phyloP scores from a whole-genome alignment of 2,329 filamentous ascomycete genomes.

The Phyllosticta citrichinensis region DNA sequence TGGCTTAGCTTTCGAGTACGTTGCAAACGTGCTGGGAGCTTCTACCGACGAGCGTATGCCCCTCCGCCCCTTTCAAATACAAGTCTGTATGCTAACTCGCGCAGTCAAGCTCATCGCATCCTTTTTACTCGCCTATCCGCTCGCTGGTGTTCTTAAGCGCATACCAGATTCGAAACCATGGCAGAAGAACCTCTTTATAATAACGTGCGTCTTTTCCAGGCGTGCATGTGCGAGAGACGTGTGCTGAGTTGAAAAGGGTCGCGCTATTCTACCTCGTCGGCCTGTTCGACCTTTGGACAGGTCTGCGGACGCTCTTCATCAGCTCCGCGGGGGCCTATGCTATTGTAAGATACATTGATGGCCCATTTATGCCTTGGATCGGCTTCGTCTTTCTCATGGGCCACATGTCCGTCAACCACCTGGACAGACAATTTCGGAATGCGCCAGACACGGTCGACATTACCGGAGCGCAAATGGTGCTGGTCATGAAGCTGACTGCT shows the following conservation, averaged over 20 bases:
- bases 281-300: constrained; percentile 85
- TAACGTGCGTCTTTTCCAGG: constrained; percentile 46
- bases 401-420: constrained; percentile 86
- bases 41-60: constrained; percentile 54
- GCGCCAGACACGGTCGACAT: constrained; percentile 67
- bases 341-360: constrained; percentile 74
- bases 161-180: constrained; percentile 76
- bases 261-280: constrained; percentile 88
- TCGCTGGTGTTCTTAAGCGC: constrained; percentile 80
- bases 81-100: not conserved
- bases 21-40: constrained; percentile 47
- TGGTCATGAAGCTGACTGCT: constrained; percentile 92
- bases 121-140: constrained; percentile 84
- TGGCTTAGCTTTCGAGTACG: constrained; percentile 49
- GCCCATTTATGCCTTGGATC: constrained; percentile 95
- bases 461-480: constrained; percentile 92
- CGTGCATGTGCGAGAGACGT: not conserved
- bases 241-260: constrained; percentile 41
- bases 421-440: constrained; percentile 64
- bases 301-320: constrained; percentile 67
- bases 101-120: constrained; percentile 87
- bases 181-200: constrained; percentile 80
- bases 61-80: not conserved
- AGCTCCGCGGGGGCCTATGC: constrained; percentile 71
- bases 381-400: constrained; percentile 91